Base-by-base conservation (phyloP, 1,284 basidiomycete species). In the Naganishia sp. region DNA sequence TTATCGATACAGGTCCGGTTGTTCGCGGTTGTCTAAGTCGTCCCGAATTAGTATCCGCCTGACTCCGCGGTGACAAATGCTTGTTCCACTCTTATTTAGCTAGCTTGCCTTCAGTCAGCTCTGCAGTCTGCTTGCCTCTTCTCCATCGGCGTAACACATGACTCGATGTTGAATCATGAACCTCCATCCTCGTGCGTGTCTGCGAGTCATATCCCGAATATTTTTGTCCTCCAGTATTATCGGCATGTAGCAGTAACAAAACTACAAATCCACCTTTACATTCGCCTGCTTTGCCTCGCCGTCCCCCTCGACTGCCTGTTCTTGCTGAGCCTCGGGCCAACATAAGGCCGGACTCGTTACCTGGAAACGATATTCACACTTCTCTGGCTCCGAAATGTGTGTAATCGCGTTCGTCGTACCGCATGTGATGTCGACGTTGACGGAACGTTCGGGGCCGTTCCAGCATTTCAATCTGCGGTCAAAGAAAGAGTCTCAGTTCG, bases 301-400 rank as follows among this genome's bases (percentile, higher is more conserved):
- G 9, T 49, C 52, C n/a, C 49, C 39, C 11, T 18, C 55, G n/a
- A 48, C 49, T 23, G 57, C 57, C 44, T 46, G 48, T 28, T 66
- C 64, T 36, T 49, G 60, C 42, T 54, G 44, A 4, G 45, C 18
- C 33, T 59, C 48, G 11, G 90, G 89, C 77, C 87, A 83, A 79
- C 95, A 99, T 43, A 98, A 82, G 0, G 94, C 94, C 6, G 95
- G 96, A 0, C 88, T 87, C 33, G 90, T 92, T 13, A 87, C 92
- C 57, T 87, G 90, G 76, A 96, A 87, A 74, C 88, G 86, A 76
- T 99, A 99, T 79, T 95, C 92, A 82, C 95, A 99, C 82, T 99
- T 99, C 80, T 99, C 94, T 7, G 92, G 84, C 81, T 99, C 95
- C 55, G 86, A 84, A 4, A 99, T 87, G 1, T 88, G 86, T 15